Evolutionary conservation across 2,329 filamentous ascomycete genomes (phyloP).

Genomic region (Venturiaceae sp.): DNA sequence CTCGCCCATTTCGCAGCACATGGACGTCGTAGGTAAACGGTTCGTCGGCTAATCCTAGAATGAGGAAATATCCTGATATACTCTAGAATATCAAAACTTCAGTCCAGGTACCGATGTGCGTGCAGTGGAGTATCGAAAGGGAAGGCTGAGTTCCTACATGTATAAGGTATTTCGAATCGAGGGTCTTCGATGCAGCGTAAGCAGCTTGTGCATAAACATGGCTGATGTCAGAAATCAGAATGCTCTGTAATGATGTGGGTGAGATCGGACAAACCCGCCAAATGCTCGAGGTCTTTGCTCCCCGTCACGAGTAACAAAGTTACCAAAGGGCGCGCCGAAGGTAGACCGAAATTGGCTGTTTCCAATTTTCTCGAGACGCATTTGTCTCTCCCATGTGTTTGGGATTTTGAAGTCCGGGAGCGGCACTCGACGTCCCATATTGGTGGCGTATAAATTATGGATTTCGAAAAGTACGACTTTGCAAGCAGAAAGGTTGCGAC

Average conservation of each 20-base stretch:
- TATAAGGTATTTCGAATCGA: background rate
- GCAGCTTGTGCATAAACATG: constrained; percentile 5
- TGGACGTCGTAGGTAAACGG: constrained; percentile 1
- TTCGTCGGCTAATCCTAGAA: constrained; percentile 1
- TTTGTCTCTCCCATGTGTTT: background rate
- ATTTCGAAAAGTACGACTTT: too few relatives aligned
- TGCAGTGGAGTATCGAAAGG: too few relatives aligned
- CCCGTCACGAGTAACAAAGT: background rate
- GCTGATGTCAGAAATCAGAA: too few relatives aligned
- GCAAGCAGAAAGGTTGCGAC: too few relatives aligned
- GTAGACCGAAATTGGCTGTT: background rate
- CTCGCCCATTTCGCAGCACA: background rate
- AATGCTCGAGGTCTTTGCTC: background rate
- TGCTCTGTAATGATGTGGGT: too few relatives aligned
- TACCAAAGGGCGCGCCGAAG: background rate
- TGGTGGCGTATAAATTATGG: too few relatives aligned
- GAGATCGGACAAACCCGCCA: too few relatives aligned
- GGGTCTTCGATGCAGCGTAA: background rate
- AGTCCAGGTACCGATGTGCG: too few relatives aligned
- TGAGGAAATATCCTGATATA: background rate
- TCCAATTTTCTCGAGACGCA: background rate
- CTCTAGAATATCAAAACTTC: too few relatives aligned
- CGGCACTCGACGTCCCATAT: background rate
- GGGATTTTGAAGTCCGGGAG: background rate
- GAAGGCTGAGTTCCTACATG: too few relatives aligned